Base-by-base conservation (phyloP, 805 yeast genomes). In the Yarrowia deformans region DNA sequence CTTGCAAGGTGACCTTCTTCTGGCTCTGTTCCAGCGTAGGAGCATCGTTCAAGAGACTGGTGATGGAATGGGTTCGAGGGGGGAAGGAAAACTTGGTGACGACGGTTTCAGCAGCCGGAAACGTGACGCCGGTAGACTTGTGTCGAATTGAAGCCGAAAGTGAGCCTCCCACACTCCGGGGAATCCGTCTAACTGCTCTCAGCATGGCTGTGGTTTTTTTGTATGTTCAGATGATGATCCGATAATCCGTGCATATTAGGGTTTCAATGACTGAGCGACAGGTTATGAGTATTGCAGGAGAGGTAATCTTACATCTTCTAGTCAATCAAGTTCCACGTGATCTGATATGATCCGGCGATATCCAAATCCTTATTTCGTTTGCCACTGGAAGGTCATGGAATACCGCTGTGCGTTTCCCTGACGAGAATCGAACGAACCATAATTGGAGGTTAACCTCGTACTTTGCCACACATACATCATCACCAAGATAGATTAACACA, bases 1-100 rank as follows among this genome's bases (percentile, higher is more conserved):
- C 98, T 71, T 91, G 86, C 8, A 94, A 72, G 1, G 89, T 84
- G 14, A 77, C 72, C 3, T 70, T 70, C 60, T 48, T 50, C 23
- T 58, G 55, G 60, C 63, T 45, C 29, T 32, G 19, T 13, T 40
- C 67, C 16, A 45, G 39, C 4, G 40, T 18, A 23, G 55, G 23
- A 16, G 67, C 52, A 9, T 54, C 42, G 16, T 12, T 45, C 34
- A 58, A 14, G 12, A 60, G 37, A 34, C 68, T 37, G 35, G 46
- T 29, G 42, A 60, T 42, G 10, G 69, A 55, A n/a, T 66, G 69
- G 6, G 61, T 40, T 19, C 43, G 34, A 8, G 16, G 23, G n/a
- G 50, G 50, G 14, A 67, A 56, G 13, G 48, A 48, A 32, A 68
- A 68, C 29, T 48, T 68, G 40, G 69, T 7, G 18, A 63, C n/a